Conservation (phyloP, 352 stramenopile species). For the Pythium sp. region DNA sequence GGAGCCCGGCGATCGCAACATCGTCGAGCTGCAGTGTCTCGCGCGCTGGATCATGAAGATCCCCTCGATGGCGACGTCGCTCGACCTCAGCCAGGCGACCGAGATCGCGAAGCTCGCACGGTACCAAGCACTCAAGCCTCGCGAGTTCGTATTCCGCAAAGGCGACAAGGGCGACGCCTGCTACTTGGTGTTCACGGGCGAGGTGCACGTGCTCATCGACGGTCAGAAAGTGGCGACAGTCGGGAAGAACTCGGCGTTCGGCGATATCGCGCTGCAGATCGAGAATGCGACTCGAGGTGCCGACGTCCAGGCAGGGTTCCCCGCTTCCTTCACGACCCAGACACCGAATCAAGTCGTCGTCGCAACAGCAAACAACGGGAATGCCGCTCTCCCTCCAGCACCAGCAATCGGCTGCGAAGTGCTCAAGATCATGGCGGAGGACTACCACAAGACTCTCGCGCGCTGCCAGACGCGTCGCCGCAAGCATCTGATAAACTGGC, state of each 20-base stretch:
- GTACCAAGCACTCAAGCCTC: conserved; percentile 47
- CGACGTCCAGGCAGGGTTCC: conserved; percentile 46
- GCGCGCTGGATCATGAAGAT: conserved; percentile 78
- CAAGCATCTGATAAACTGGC: conserved; percentile 65
- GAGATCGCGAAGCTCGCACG: conserved; percentile 68
- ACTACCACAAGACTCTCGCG: conserved; percentile 71
- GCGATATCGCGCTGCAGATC: conserved; percentile 65
- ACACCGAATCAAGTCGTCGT: conserved; percentile 5
- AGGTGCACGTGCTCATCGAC: conserved; percentile 69
- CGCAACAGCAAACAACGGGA: conserved; percentile 4
- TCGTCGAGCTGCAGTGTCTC: conserved; percentile 70
- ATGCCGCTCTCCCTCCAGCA: neutral
- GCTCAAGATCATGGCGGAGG: conserved; percentile 63
- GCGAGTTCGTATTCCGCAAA: conserved; percentile 62
- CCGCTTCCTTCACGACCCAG: neutral
- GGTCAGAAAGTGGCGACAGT: conserved; percentile 50
- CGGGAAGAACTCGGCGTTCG: conserved; percentile 63
- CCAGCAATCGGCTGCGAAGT: conserved; percentile 43
- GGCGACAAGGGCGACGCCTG: conserved; percentile 62
- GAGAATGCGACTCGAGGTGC: conserved; percentile 70
- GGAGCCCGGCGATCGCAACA: conserved; percentile 58
- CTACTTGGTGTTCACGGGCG: conserved; percentile 58
- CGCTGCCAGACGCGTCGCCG: conserved; percentile 58
- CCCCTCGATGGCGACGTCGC: conserved; percentile 58
- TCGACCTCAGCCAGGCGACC: conserved; percentile 63